Base-by-base conservation (phyloP, 768 basidiomycete genomes). In the Xerocomellus amylosporus region DNA sequence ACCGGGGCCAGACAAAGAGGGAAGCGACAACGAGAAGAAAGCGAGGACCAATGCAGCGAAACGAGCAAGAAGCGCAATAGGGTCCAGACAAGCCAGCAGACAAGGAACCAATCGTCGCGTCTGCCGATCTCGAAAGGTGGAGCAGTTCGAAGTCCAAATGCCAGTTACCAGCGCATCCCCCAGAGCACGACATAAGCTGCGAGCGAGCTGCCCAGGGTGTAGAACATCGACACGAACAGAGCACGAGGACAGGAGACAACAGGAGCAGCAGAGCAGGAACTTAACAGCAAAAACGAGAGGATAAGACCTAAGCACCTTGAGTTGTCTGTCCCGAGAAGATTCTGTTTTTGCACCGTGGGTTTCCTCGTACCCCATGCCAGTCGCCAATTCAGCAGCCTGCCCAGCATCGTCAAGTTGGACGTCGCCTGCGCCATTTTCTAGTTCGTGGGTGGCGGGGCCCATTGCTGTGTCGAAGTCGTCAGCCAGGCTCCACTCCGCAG, bases 221-320 rank as follows among this genome's bases (percentile, higher is more conserved):
- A 50, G 57, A 53, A 60, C 54, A 62, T 51, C 59, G 64, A 62
- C 46, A 58, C 20, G 51, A 46, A 58, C 45, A 56, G 48, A 55
- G 33, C 53, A 63, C 48, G 58, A 58, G 41, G 52, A 52, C 49
- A 61, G 56, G 46, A 49, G 53, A 65, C 53, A 58, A 62, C 28
- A 53, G 39, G 45, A 49, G 58, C 38, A 48, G 58, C 56, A 68
- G 63, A 53, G 59, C 50, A 58, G 52, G 58, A 58, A 71, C 33
- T 41, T 55, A 55, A 65, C 24, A 63, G 56, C 58, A 72, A 64
- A 63, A 67, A 69, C 56, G 51, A 74, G 68, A 68, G 64, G 72
- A 79, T 75, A 73, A 79, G 79, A 86, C 80, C 82, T 87, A 89
- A 87, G 87, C 87, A 89, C 87, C 87, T 89, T 89, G 79, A 84